phyloP scores from a whole-genome alignment of 495 filamentous ascomycete species.

The Lophium mytilinum region DNA sequence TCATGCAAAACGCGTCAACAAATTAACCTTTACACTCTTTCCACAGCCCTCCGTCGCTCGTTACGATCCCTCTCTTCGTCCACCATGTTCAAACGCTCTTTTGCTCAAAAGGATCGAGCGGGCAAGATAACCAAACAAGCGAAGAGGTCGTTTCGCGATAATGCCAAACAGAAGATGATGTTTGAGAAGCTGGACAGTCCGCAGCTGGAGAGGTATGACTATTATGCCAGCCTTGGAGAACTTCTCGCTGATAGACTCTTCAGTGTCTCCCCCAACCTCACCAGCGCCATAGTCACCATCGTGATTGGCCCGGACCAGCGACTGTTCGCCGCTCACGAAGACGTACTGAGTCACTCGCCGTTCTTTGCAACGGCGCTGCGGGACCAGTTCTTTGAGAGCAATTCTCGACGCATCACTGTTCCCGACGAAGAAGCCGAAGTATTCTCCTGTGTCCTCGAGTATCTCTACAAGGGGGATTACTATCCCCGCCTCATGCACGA shows the following conservation, averaged over 20 bases:
- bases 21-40: slow-evolving; percentile 27
- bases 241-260: background rate
- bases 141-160: slow-evolving; percentile 67
- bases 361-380: slow-evolving; percentile 60
- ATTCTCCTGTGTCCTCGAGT: slow-evolving; percentile 85
- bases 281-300: slow-evolving; percentile 76
- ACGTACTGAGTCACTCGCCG: slow-evolving; percentile 67
- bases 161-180: slow-evolving; percentile 62
- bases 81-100: slow-evolving; percentile 80
- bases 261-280: slow-evolving; percentile 47
- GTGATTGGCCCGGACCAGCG: slow-evolving; percentile 72
- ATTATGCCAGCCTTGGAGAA: background rate
- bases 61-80: slow-evolving; percentile 33
- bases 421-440: slow-evolving; percentile 83
- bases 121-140: slow-evolving; percentile 66
- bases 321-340: slow-evolving; percentile 85
- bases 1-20: slow-evolving; percentile 29
- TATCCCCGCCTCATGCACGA: slow-evolving; percentile 46
- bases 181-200: slow-evolving; percentile 54
- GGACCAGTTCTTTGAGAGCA: slow-evolving; percentile 54
- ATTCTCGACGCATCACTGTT: slow-evolving; percentile 64
- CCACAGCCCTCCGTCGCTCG: slow-evolving; percentile 25
- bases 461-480: slow-evolving; percentile 92
- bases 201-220: slow-evolving; percentile 41
- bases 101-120: slow-evolving; percentile 64